These are phyloP conservation scores for Alternaria burnsii DNA, from an alignment of 2,329 filamentous ascomycete genomes.

Conservation along the genomic window DNA sequence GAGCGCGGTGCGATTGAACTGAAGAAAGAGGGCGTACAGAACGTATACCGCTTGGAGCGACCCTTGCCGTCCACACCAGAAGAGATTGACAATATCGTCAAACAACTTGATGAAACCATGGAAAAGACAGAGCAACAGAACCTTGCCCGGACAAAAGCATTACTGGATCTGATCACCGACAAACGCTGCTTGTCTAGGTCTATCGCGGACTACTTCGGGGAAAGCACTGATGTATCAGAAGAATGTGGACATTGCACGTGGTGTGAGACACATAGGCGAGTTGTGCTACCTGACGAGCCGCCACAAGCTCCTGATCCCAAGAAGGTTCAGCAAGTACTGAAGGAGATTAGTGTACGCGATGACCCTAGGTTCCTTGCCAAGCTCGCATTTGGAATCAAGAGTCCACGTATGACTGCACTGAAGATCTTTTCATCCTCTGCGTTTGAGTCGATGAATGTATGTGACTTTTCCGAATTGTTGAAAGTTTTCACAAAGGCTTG, in stretches of 20 bases:
- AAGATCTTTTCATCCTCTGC: slow-evolving; percentile 57
- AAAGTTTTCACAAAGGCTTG: slow-evolving; percentile 25
- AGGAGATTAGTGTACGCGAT: slow-evolving; percentile 58
- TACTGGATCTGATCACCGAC: slow-evolving; percentile 64
- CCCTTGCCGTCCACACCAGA: slow-evolving; percentile 54
- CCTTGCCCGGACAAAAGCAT: slow-evolving; percentile 59
- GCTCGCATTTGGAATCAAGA: slow-evolving; percentile 69
- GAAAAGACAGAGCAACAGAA: slow-evolving; percentile 63
- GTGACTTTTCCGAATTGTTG: slow-evolving; percentile 58
- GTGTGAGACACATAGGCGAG: slow-evolving; percentile 47
- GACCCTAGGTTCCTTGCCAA: slow-evolving; percentile 68
- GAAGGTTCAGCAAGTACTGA: slow-evolving; percentile 57
- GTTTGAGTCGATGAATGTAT: slow-evolving; percentile 64
- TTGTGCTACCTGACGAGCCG: slow-evolving; percentile 52
- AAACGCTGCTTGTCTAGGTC: slow-evolving; percentile 61
- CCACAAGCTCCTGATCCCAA: slow-evolving; percentile 51
- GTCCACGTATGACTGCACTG: slow-evolving; percentile 61
- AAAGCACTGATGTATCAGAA: slow-evolving; percentile 54
- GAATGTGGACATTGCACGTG: slow-evolving; percentile 66
- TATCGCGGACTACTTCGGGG: slow-evolving; percentile 67
- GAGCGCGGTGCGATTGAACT: slow-evolving; percentile 61
- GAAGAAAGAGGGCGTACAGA: slow-evolving; percentile 61
- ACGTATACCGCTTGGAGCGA: slow-evolving; percentile 62
- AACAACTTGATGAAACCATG: slow-evolving; percentile 61
- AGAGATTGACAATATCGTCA: slow-evolving; percentile 57